Evolutionary conservation across 345 rosid genomes (phyloP).

Genomic region (Limnanthes douglasii): DNA sequence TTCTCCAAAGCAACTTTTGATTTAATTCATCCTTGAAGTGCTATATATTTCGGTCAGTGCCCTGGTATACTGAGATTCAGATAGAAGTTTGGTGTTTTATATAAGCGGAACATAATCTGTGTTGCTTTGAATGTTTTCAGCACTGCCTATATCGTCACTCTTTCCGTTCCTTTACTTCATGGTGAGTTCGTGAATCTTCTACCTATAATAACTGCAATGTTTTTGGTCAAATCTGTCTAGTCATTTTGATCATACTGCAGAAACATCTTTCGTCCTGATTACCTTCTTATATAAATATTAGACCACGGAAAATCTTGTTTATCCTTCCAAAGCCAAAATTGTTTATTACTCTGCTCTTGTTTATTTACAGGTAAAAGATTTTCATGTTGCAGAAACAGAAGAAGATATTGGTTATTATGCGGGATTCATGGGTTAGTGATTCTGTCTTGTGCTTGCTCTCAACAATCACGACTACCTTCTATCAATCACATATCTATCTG

Average conservation of each 20-base stretch:
- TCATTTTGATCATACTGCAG: neutral
- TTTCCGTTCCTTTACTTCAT: constrained; percentile 87
- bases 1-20: too few relatives aligned
- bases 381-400: constrained; percentile 53
- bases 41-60: too few relatives aligned
- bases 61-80: too few relatives aligned
- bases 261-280: neutral
- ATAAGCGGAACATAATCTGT: too few relatives aligned
- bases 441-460: constrained; percentile 1
- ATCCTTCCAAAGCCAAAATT: neutral
- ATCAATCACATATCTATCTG: neutral
- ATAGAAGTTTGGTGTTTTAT: too few relatives aligned
- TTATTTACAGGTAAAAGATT: constrained; percentile 48
- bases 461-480: neutral
- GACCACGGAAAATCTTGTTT: neutral
- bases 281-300: neutral
- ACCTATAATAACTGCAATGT: neutral
- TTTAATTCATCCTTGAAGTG: too few relatives aligned
- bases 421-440: constrained; percentile 66
- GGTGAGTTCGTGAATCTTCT: constrained; percentile 68
- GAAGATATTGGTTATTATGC: constrained; percentile 89
- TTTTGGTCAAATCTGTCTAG: neutral
- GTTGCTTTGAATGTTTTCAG: constrained; percentile 25
- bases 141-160: constrained; percentile 71
- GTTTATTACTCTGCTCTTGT: neutral